Evolutionary conservation across 2,329 filamentous ascomycete species (phyloP), one percentile per base, ranked within the genome.

Genomic region (Trichophyton simii): DNA sequence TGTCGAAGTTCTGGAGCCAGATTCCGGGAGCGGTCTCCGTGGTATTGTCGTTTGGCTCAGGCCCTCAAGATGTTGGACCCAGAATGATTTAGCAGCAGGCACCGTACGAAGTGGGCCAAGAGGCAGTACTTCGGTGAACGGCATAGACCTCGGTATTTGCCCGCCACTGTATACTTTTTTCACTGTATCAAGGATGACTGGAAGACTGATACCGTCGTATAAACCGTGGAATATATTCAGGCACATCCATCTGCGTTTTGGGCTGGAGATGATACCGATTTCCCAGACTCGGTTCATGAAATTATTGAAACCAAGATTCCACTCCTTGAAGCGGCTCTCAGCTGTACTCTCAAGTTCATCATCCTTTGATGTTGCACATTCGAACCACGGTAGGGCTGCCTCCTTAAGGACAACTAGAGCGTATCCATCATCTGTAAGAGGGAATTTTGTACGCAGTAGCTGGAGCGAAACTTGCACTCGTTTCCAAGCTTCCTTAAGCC

Each of bases 151-250:
- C 0, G 69, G 66, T 42, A 62, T 67, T 25, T 65, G 18, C 2
- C 64, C 46, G 0, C 68, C 68, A 15, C 68, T 65, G 67, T 89
- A 89, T 3, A 78, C 74, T 2, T 75, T 67, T 31, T 76, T 73
- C 2, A 95, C 77, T 20, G 79, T 73, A 2, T 81, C 70, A 20
- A 95, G 78, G 44, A 95, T 79, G 25, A 89, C 71, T 1, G 81
- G 79, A 44, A 95, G 80, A 63, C 90, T 92, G 65, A 82, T 87
- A 1, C 90, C 91, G 72, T 96, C 91, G 67, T 96, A 96, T 0
- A 96, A 72, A 0, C 83, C 90, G 70, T 96, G 91, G 73, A 96
- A 95, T 0, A 95, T 85, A 54, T 87, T 81, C 1, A 95, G 68
- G 1, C 79, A 73, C 36, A 95, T 72, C 0, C 78, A 64, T 5